phyloP scores from a whole-genome alignment of 2,329 filamentous ascomycete species.

The Rutstroemia sp. region DNA sequence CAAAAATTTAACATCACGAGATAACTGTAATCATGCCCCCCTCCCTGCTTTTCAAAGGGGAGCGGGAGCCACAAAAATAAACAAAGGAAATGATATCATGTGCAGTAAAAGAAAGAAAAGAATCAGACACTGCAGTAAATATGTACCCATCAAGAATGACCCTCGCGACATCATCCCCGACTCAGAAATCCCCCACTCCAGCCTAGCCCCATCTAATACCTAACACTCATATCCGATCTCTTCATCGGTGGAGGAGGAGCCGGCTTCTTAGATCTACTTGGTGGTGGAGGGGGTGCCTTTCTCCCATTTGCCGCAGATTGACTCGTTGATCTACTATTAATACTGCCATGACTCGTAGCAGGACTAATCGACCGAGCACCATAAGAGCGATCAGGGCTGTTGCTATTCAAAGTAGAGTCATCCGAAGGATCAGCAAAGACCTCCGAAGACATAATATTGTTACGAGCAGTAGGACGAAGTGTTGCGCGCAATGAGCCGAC shows the following conservation, averaged over 20 bases:
- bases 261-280: constrained; percentile 57
- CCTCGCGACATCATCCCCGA: not conserved
- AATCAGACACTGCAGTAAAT: too few species aligned
- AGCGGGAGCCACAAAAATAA: too few species aligned
- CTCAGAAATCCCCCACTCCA: not conserved
- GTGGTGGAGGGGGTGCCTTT: constrained; percentile 56
- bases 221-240: constrained; percentile 33
- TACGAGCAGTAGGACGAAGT: constrained; percentile 25
- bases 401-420: constrained; percentile 40
- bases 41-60: too few species aligned
- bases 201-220: not conserved
- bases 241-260: constrained; percentile 59
- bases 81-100: too few species aligned
- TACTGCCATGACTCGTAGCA: constrained; percentile 43
- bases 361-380: constrained; percentile 46
- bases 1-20: too few species aligned
- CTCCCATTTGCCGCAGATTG: constrained; percentile 33
- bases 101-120: too few species aligned
- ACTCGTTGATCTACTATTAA: constrained; percentile 43
- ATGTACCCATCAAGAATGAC: not conserved
- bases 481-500: constrained; percentile 32
- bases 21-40: too few species aligned
- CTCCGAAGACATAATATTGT: constrained; percentile 23
- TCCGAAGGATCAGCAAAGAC: constrained; percentile 45
- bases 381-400: constrained; percentile 41